These are phyloP conservation scores for Aspergillus sp. DNA, from an alignment of 2,329 filamentous ascomycete species.

Conservation along the genomic window DNA sequence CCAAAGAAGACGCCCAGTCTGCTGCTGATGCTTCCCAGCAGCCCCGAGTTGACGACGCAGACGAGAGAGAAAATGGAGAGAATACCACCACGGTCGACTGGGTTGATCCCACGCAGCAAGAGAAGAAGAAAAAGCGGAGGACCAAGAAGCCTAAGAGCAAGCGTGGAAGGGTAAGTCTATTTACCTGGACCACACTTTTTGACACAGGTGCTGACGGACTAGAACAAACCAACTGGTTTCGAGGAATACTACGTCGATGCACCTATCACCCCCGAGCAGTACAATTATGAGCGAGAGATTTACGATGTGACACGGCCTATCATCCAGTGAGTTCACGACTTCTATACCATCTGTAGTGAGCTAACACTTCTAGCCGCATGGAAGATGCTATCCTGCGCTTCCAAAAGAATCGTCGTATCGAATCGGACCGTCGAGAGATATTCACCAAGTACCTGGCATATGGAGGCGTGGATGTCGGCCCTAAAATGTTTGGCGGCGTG, in stretches of 20 bases:
- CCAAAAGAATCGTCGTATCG: constrained; percentile 67
- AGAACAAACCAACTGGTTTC: constrained; percentile 57
- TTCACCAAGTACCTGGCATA: constrained; percentile 77
- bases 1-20: neutral
- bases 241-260: constrained; percentile 77
- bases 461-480: constrained; percentile 65
- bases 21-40: neutral
- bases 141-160: constrained; percentile 34
- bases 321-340: constrained; percentile 44
- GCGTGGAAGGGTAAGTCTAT: constrained; percentile 22
- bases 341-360: neutral
- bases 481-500: constrained; percentile 57
- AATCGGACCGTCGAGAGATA: constrained; percentile 52
- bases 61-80: neutral
- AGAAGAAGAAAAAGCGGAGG: constrained; percentile 30
- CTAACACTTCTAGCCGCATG: constrained; percentile 56
- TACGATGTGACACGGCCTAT: constrained; percentile 58
- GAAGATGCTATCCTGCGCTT: constrained; percentile 80
- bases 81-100: constrained; percentile 5
- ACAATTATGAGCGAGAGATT: constrained; percentile 58
- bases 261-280: constrained; percentile 65
- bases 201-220: neutral
- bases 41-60: neutral
- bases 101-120: constrained; percentile 1
- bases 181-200: neutral